phyloP scores from a whole-genome alignment of 2,329 filamentous ascomycete genomes.

The Nemania sp. region DNA sequence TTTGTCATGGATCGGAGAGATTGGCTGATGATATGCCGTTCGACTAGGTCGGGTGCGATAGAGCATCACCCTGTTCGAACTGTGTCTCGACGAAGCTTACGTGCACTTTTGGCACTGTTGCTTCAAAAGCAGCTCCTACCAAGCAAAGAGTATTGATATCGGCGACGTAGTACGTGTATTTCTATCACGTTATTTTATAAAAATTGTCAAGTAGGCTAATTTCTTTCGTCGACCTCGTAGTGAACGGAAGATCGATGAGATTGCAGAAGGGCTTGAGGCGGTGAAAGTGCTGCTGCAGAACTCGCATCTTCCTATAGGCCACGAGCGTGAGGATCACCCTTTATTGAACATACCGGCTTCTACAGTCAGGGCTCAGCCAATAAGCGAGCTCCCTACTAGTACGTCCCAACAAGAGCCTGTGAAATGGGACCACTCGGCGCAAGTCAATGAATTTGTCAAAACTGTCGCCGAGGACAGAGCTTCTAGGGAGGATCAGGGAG shows the following conservation, averaged over 20 bases:
- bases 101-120: constrained; percentile 51
- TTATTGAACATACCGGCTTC: background rate
- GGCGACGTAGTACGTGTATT: constrained; percentile 51
- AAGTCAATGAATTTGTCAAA: constrained; percentile 53
- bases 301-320: constrained; percentile 2
- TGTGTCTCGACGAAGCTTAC: constrained; percentile 50
- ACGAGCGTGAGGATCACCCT: background rate
- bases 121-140: constrained; percentile 41
- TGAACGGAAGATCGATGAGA: constrained; percentile 55
- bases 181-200: background rate
- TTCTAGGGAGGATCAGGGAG: constrained; percentile 24
- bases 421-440: constrained; percentile 52
- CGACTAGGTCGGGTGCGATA: constrained; percentile 49
- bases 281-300: constrained; percentile 45
- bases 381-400: background rate
- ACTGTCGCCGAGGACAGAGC: constrained; percentile 37
- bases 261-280: constrained; percentile 39
- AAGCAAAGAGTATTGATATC: constrained; percentile 55
- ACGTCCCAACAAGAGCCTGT: constrained; percentile 22
- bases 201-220: background rate
- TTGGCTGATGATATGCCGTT: constrained; percentile 7
- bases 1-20: constrained; percentile 3
- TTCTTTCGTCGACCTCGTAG: constrained; percentile 37
- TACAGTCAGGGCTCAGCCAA: background rate
- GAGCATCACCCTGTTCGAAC: constrained; percentile 52